Percentiles rank a stretch among this genome's conserved stretches.
Evolutionary conservation across 768 basidiomycete species (phyloP).

Genomic region (Pleurotus pulmonarius): DNA sequence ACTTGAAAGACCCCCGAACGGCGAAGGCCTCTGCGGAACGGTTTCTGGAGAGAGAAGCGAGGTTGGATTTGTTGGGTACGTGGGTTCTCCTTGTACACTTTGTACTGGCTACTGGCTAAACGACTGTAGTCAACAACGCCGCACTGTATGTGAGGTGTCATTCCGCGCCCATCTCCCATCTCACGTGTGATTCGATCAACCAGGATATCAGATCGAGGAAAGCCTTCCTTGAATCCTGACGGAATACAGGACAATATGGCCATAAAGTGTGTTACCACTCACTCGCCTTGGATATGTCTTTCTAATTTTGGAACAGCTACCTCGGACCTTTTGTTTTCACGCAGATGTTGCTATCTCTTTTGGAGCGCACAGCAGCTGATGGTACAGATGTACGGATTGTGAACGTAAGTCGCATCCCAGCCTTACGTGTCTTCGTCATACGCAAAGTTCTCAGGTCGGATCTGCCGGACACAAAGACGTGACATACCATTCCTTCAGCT

Average conservation of each 20-base stretch:
- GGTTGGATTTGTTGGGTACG: slow-evolving; percentile 40
- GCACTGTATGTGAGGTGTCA: slow-evolving; percentile 11
- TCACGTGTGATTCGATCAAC: not conserved
- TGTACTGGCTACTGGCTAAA: not conserved
- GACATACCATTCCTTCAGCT: slow-evolving; percentile 11
- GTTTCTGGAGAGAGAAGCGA: slow-evolving; percentile 30
- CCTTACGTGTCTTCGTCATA: not conserved
- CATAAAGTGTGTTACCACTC: slow-evolving; percentile 12
- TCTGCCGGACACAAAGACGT: slow-evolving; percentile 22
- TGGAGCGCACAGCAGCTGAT: slow-evolving; percentile 15
- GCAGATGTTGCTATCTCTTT: slow-evolving; percentile 15
- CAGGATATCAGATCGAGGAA: slow-evolving; percentile 4
- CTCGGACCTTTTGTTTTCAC: slow-evolving; percentile 19
- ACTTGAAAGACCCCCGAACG: slow-evolving; percentile 31
- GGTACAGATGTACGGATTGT: slow-evolving; percentile 18
- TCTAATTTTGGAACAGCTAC: slow-evolving; percentile 11
- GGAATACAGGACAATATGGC: slow-evolving; percentile 14
- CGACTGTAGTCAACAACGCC: slow-evolving; percentile 18
- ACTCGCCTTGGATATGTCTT: not conserved
- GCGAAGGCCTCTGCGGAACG: slow-evolving; percentile 30
- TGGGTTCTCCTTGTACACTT: not conserved
- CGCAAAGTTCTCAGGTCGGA: slow-evolving; percentile 21
- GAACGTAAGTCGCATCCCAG: slow-evolving; percentile 9
- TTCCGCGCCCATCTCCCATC: not conserved
- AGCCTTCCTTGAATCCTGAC: not conserved